phyloP scores from a whole-genome alignment of 768 basidiomycete species.

The Pisolithus albus region DNA sequence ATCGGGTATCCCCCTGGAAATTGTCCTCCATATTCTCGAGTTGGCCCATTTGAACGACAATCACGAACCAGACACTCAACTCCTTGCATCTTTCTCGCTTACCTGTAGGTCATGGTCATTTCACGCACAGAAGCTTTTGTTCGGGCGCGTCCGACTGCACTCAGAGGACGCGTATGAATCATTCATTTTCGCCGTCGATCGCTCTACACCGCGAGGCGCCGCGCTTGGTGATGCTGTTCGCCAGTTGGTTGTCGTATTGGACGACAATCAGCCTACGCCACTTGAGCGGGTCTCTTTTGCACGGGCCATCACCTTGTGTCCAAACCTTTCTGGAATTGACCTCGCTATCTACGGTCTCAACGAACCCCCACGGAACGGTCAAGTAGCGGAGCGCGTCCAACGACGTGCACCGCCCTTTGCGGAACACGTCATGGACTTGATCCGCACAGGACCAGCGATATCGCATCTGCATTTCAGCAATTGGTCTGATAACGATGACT shows the following conservation, averaged over 20 bases:
- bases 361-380: constrained; percentile 44
- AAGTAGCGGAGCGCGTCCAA: constrained; percentile 41
- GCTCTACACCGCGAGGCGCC: constrained; percentile 39
- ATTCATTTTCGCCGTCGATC: constrained; percentile 47
- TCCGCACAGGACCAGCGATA: constrained; percentile 50
- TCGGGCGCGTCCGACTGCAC: constrained; percentile 48
- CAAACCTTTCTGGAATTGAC: constrained; percentile 48
- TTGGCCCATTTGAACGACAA: constrained; percentile 38
- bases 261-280: constrained; percentile 59
- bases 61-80: constrained; percentile 29
- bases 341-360: constrained; percentile 56
- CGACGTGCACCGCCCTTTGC: constrained; percentile 51
- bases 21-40: constrained; percentile 59
- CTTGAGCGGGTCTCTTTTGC: constrained; percentile 54
- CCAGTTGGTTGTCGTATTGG: constrained; percentile 50
- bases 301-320: constrained; percentile 50
- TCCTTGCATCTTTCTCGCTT: constrained; percentile 51
- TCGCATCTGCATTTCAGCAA: constrained; percentile 56
- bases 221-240: constrained; percentile 48
- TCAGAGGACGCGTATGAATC: constrained; percentile 47
- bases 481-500: constrained; percentile 58
- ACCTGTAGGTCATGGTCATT: constrained; percentile 63
- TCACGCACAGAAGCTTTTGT: constrained; percentile 60
- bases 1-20: constrained; percentile 50
- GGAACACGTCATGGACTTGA: constrained; percentile 41